Evolutionary conservation across 2,329 filamentous ascomycete species (phyloP), one percentile per base, ranked within the genome.

Genomic region (Rachicladosporium sp.): DNA sequence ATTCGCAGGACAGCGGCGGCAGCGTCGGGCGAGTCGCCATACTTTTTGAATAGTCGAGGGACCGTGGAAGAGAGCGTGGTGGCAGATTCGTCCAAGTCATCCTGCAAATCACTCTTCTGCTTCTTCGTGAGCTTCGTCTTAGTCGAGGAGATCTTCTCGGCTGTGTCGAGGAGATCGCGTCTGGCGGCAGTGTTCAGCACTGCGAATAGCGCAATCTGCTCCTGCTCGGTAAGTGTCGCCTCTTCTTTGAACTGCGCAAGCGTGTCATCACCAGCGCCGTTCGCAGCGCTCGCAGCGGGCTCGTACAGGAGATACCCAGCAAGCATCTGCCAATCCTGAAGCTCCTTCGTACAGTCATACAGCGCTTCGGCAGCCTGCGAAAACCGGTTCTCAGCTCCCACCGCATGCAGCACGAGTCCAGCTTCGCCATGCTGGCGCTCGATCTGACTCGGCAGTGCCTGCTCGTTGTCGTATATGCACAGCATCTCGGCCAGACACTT

Each of bases 291-390:
- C 23, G 59, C 55, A 0, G 87, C 91, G 59, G 96, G 88, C 53
- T 98, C 91, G 56, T 85, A 93, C 2, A 98, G 69, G 5, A 98
- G 72, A 59, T 95, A 98, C 10, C 87, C 87, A 19, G 87, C 82
- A 41, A 98, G 63, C 4, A 82, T 73, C 55, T 93, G 84, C 91
- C 91, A 98, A 42, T 87, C 78, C 49, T 78, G 76, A 23, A 95
- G 72, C 51, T 91, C 85, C 1, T 77, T 69, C 44, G 95, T 74
- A 50, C 82, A 80, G 46, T 91, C 83, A 52, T 85, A 93, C 4
- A 96, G 70, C 1, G 80, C 82, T 57, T 93, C 83, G 0, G 87
- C 82, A 11, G 89, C 89, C 21, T 94, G 71, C 3, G 83, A 82
- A 51, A 93, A 87, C 37, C 89, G 76, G 0, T 86, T 91, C 47